Evolutionary conservation across 345 rosid species (phyloP).

Genomic region (Acer negundo): DNA sequence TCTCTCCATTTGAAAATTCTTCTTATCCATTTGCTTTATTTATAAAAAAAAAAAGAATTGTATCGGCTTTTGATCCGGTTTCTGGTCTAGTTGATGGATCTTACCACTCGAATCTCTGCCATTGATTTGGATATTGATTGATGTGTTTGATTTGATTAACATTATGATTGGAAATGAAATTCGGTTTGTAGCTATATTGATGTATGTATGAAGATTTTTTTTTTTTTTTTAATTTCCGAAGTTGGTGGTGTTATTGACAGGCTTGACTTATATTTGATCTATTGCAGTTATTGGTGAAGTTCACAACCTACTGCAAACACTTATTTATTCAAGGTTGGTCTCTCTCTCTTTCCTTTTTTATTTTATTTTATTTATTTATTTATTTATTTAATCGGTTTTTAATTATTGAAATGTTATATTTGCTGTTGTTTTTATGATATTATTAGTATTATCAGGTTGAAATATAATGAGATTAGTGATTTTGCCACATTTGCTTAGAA

Average conservation of each 20-base stretch:
- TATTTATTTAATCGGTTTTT: no score
- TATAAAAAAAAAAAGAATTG: no score
- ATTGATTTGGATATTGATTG: background rate
- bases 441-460: background rate
- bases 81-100: background rate
- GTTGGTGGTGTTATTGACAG: no score
- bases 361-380: no score
- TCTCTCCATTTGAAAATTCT: background rate
- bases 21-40: background rate
- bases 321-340: constrained; percentile 5
- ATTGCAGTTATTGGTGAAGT: constrained; percentile 14
- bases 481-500: background rate
- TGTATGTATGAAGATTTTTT: background rate
- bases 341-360: no score
- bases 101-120: background rate
- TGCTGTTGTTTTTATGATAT: background rate
- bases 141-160: background rate
- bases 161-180: background rate
- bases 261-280: background rate
- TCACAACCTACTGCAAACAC: background rate
- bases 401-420: background rate
- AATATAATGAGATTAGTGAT: background rate
- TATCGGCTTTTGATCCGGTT: background rate
- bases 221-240: no score
- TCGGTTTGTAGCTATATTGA: background rate